Conservation (phyloP, 2,329 filamentous ascomycete species). For the Pseudogymnoascus sp. region DNA sequence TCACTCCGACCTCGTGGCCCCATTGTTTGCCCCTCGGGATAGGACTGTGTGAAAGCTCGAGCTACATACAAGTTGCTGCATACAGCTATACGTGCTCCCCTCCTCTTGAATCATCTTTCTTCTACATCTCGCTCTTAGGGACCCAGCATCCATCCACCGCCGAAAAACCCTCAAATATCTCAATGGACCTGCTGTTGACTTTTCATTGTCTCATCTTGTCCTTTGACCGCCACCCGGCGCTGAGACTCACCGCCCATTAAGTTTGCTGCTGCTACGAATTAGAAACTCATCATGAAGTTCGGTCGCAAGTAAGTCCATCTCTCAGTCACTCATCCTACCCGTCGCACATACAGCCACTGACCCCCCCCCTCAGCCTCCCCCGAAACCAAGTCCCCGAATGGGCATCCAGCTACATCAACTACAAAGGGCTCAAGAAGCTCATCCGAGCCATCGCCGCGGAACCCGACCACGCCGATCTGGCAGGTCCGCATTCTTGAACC, state of each 20-base stretch:
- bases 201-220: not conserved
- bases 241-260: not conserved
- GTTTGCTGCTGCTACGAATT: not conserved
- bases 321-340: not conserved
- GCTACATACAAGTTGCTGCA: not conserved
- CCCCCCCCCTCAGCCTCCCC: constrained; percentile 46
- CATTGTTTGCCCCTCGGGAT: not conserved
- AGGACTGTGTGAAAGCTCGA: not conserved
- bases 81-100: not conserved
- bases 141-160: not conserved
- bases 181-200: not conserved
- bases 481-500: constrained; percentile 55
- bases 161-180: constrained; percentile 2
- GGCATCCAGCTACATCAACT: constrained; percentile 77
- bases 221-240: constrained; percentile 7
- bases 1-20: not conserved
- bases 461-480: constrained; percentile 66
- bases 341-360: not conserved
- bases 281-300: constrained; percentile 46
- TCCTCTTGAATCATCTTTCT: not conserved
- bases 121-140: not conserved
- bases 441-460: constrained; percentile 69
- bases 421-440: constrained; percentile 88
- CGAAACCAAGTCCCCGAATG: constrained; percentile 83
- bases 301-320: constrained; percentile 45